Base-by-base conservation (phyloP, 192 early-diverging fungal genomes). In the Geranomyces michiganensis region DNA sequence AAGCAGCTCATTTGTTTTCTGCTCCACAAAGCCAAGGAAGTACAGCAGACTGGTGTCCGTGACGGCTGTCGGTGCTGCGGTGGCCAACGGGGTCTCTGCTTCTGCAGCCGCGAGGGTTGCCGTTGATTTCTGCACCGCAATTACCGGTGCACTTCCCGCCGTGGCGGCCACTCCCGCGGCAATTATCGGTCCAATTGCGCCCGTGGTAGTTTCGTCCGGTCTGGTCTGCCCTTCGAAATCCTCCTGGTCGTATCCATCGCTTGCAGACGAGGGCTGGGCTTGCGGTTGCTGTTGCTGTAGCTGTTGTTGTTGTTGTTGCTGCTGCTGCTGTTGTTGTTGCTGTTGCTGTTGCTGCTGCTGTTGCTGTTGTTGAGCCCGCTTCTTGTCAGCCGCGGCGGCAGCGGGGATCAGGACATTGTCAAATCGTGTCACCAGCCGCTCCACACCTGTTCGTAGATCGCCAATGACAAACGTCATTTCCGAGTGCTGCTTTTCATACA, bases 1-100 rank as follows among this genome's bases (percentile, higher is more conserved):
- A 27, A 85, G 68, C 1, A 85, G 72, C 56, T 85, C 84, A 70
- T 85, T 85, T 10, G 81, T 71, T 63, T 85, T 85, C 41, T 81
- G 81, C 65, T 85, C 84, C 44, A 85, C 68, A 13, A 81, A 70
- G 24, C 84, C 84, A 6, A 85, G 70, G 56, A 70, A 80, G 26
- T 74, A 62, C n/a, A 85, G 48, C 58, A 85, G 77, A 58, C 78
- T 83, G 29, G 61, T 74, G 61, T 85, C 84, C 15, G 79, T 79
- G 22, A 83, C 80, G 53, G 70, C 74, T 21, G 68, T 61, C 29
- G 56, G 36, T n/a, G 45, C 55, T 9, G 27, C 19, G 43, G 29
- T 30, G 36, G 36, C 36, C 10, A 10, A 41, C 36, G 36, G 10
- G 36, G 36, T 41, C 36, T 41, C 36, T 3, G 36, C 36, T 41